Base-by-base conservation (phyloP, 805 yeast species). In the Clavispora asparagi region DNA sequence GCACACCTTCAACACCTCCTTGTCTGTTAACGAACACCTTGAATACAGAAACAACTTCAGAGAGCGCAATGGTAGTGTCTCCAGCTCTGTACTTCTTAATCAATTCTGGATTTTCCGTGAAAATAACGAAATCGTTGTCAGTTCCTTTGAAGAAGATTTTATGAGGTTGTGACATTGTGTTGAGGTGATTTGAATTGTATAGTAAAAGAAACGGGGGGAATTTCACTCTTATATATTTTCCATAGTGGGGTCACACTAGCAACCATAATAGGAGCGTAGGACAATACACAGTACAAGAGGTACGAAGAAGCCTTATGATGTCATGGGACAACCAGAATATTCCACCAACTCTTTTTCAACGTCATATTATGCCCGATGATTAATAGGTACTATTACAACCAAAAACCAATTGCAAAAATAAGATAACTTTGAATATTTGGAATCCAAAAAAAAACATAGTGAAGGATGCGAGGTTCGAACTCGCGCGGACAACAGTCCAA, bases 1-100 rank as follows among this genome's bases (percentile, higher is more conserved):
- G 61, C 8, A 76, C 73, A 46, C 96, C 96, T 55, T 80, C 86
- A 4, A 81, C 68, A 29, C 95, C 96, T 40, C 87, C 85, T 23
- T 70, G 71, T 49, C 75, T 74, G 46, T 79, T 77, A 19, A 77
- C 72, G 60, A 74, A 89, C n/a, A 88, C 74, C 56, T 83, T 78
- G 69, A 78, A 86, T 8, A 76, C 71, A 0, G 83, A 82, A 1
- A 86, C 81, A 5, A 85, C 76, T 36, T 79, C 82, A 11, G 80
- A 68, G 47, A 84, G 67, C 19, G 92, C 83, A 17, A 80, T 63
- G 12, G 81, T 65, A 30, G 74, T 55, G 48, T 81, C 82, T 33
- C 79, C 79, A 25, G 71, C 69, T 42, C 63, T 63, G 65, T 70
- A 86, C 33, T 75, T 68, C 4, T 77, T 60, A 30, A 74, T 73